These are phyloP conservation scores for Sclerotinia glacialis DNA, from an alignment of 2,329 filamentous ascomycete species.

Conservation along the genomic window DNA sequence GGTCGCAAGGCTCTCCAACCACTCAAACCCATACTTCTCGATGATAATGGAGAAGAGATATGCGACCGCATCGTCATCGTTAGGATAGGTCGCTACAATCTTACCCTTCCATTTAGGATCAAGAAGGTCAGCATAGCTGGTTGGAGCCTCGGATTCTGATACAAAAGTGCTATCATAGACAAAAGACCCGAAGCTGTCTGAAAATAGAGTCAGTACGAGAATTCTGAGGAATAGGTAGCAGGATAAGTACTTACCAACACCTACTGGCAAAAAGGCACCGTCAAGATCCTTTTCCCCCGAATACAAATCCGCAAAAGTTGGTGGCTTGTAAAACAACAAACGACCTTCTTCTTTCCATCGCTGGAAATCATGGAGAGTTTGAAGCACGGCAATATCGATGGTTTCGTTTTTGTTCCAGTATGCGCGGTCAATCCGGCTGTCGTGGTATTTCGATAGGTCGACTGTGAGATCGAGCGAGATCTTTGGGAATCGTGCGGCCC, in stretches of 20 bases:
- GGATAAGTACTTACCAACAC: not conserved
- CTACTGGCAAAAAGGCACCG: not conserved
- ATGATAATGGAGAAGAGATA: constrained; percentile 9
- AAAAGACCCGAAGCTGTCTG: not conserved
- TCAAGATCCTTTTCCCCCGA: constrained; percentile 2
- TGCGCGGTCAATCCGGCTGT: constrained; percentile 48
- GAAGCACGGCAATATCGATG: constrained; percentile 49
- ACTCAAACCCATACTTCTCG: constrained; percentile 1
- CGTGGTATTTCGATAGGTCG: constrained; percentile 55
- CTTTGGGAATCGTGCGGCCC: constrained; percentile 5
- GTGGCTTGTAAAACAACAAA: constrained; percentile 7
- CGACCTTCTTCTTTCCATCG: constrained; percentile 45
- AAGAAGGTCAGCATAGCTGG: constrained; percentile 1
- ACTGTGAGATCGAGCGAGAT: constrained; percentile 41
- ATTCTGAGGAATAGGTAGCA: not conserved
- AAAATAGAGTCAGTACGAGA: not conserved
- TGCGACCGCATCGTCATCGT: not conserved
- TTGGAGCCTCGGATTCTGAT: constrained; percentile 20
- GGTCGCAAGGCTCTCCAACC: not conserved
- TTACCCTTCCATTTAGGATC: constrained; percentile 8
- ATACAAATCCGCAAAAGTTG: not conserved
- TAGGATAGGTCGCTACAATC: constrained; percentile 12
- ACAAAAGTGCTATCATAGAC: not conserved
- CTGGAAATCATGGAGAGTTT: constrained; percentile 52
- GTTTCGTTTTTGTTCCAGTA: constrained; percentile 42